Evolutionary conservation across 2,329 filamentous ascomycete genomes (phyloP).

Genomic region (Hypoxylon sp.): DNA sequence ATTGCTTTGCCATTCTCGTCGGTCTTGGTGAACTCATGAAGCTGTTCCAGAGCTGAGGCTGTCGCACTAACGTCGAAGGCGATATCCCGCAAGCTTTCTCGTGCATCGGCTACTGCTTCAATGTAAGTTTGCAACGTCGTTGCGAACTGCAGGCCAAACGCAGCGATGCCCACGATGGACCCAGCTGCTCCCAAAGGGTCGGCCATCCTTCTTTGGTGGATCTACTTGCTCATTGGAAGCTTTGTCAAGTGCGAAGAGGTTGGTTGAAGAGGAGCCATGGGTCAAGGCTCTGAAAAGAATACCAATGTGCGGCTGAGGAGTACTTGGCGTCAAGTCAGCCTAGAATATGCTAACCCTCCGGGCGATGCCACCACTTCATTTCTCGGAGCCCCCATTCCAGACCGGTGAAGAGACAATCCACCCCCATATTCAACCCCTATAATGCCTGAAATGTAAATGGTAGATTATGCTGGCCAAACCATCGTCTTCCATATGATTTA

Average conservation of each 20-base stretch:
- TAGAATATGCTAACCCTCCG: slow-evolving; percentile 1
- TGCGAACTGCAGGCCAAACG: slow-evolving; percentile 34
- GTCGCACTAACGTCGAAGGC: slow-evolving; percentile 32
- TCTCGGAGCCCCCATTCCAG: not conserved
- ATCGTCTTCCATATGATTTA: not conserved
- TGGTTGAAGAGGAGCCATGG: not conserved
- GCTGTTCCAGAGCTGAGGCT: slow-evolving; percentile 33
- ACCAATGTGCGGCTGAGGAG: slow-evolving; percentile 10
- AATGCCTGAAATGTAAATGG: not conserved
- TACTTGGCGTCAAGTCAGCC: slow-evolving; percentile 1
- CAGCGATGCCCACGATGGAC: slow-evolving; percentile 31
- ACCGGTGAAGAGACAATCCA: not conserved
- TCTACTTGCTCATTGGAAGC: not conserved
- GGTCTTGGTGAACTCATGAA: slow-evolving; percentile 17
- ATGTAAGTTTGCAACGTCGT: slow-evolving; percentile 36
- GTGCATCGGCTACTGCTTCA: slow-evolving; percentile 26
- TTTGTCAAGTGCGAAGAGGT: not conserved
- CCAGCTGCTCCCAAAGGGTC: slow-evolving; percentile 21
- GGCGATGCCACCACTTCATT: slow-evolving; percentile 4
- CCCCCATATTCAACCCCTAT: not conserved
- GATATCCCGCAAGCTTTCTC: slow-evolving; percentile 27
- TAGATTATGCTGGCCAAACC: not conserved
- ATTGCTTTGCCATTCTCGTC: slow-evolving; percentile 25
- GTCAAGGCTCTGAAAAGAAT: not conserved
- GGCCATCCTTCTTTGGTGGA: slow-evolving; percentile 11